These are phyloP conservation scores for Raddia guianensis DNA, from an alignment of 176 grass and related monocot species.

Conservation along the genomic window DNA sequence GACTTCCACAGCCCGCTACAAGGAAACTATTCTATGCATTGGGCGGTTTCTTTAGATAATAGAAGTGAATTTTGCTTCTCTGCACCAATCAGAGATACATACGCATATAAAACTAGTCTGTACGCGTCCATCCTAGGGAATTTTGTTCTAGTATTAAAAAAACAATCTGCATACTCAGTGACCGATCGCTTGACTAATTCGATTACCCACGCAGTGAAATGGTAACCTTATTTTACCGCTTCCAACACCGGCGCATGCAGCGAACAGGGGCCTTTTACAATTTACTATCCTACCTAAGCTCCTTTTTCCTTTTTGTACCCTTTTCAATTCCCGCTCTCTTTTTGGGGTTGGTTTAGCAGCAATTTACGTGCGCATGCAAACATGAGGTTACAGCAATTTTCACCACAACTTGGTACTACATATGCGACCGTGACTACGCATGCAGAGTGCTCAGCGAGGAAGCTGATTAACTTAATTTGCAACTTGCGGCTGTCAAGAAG, in stretches of 20 bases:
- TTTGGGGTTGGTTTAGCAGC: conserved; percentile 30
- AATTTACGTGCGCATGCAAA: background rate
- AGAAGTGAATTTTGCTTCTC: too few species aligned
- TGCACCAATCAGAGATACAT: too few species aligned
- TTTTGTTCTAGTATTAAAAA: too few species aligned
- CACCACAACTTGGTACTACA: background rate
- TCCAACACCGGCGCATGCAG: conserved; percentile 17
- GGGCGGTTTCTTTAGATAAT: too few species aligned
- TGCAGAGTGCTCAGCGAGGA: background rate
- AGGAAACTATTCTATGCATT: too few species aligned
- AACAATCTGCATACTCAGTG: too few species aligned
- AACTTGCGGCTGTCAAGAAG: too few species aligned
- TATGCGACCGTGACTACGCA: background rate
- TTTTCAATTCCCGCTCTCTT: conserved; percentile 29
- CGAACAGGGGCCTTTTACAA: background rate
- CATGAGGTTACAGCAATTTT: background rate
- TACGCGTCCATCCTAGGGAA: too few species aligned
- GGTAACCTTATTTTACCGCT: background rate
- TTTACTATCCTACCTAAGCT: conserved; percentile 5
- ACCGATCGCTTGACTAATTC: background rate
- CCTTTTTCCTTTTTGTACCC: background rate
- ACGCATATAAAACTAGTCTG: too few species aligned
- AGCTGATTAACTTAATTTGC: background rate
- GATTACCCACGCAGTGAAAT: background rate
- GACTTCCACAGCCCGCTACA: too few species aligned